Evolutionary conservation across 1,284 basidiomycete genomes (phyloP), one percentile per base, ranked within the genome.

Genomic region (Cutaneotrichosporon mucoides): DNA sequence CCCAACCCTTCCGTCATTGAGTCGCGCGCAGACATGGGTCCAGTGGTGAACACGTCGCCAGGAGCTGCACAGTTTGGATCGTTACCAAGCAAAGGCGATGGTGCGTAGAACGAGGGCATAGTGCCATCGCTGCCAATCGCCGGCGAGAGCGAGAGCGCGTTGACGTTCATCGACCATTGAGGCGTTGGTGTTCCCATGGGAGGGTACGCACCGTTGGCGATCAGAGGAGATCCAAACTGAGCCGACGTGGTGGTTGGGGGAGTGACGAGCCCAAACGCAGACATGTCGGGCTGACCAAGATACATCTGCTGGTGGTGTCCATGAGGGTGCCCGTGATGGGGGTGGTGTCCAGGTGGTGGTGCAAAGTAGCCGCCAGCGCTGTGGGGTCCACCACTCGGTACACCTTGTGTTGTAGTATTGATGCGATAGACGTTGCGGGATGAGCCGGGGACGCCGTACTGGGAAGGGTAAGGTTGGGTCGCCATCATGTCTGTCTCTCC

Each of bases 171-270:
- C 5, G 56, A 57, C 62, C 62, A 64, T 24, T 47, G 62, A 7
- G 44, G 49, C n/a, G 36, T 35, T 2, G 62, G 53, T 4, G 59
- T 56, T 2, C 42, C 48, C 44, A 59, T 53, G 4, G 47, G 57
- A 9, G 45, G 38, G 53, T 60, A 63, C 13, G 40, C 53, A 10
- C 56, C 56, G 15, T 37, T 40, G 4, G 62, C 45, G 44, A 64
- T 51, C 9, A 64, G 42, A 5, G 62, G 62, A 0, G 62, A 60
- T 6, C 62, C 57, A 24, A 60, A 64, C 47, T 57, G 55, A 4
- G 59, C 52, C 1, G 62, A 53, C 3, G 56, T 59, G 4, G 53
- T 44, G 34, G 59, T 60, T 7, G 62, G 62, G 3, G 62, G 62
- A 3, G 62, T 64, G 16, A 64, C 50, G 13, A 64, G 56, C 10